Evolutionary conservation across 345 rosid species (phyloP), one percentile per base, ranked within the genome.

Genomic region (Bruguiera sexangula): DNA sequence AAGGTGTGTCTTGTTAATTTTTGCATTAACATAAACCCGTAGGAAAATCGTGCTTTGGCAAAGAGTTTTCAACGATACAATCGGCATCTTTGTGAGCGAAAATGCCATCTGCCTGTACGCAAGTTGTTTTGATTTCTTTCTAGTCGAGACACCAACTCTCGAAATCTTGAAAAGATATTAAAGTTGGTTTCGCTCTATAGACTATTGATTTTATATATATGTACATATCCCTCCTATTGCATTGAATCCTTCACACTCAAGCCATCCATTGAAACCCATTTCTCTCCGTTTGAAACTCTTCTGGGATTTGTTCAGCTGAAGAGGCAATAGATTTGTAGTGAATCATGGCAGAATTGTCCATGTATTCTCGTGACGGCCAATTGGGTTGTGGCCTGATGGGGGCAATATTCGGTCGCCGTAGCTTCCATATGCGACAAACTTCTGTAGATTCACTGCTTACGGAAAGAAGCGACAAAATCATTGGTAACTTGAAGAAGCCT

Each of bases 321-420:
- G 37, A 37, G 50, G 60, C 21, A 51, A 13, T 9, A 26, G 39
- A 55, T 19, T 27, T 16, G 13, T 54, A 56, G 31, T 24, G 51
- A 63, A 60, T 13, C 29, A 71, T 68, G 83, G 75, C 77, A 54
- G 60, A 80, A 63, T 29, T 72, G 69, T 60, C 75, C 21, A 72
- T 79, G 22, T 73, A 30, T 62, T 61, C 76, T 8, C 30, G 57
- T 71, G 82, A 82, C 29, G 69, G 62, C 39, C 78, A 70, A 57
- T 15, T 78, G 32, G 90, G 89, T 9, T 87, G 96, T 76, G 89
- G 90, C 60, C 54, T 84, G 15, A 81, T 80, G 43, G 86, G 83
- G 3, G 78, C 88, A 57, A 70, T 86, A 68, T 81, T 87, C 76
- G 75, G 69, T 13, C 79, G 81, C 50, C 67, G 88, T 86, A 83